Evolutionary conservation across 2,329 filamentous ascomycete genomes (phyloP).

Genomic region (Hymenoscyphus fructigenus): DNA sequence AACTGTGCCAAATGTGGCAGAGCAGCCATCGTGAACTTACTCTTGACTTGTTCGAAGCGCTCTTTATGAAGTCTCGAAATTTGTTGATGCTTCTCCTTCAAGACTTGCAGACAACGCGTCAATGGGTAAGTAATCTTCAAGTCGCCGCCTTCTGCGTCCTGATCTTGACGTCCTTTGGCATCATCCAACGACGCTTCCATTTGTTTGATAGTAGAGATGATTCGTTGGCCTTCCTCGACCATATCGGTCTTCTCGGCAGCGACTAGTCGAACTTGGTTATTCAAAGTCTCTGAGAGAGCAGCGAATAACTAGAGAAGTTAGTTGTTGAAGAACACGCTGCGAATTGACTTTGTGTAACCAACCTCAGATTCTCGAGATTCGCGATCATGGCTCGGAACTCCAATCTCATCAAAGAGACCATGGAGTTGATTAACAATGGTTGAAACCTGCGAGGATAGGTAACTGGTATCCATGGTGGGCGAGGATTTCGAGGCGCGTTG

Average conservation of each 20-base stretch:
- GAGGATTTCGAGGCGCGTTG: constrained; percentile 15
- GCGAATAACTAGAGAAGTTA: constrained; percentile 69
- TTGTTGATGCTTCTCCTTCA: constrained; percentile 84
- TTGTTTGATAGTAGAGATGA: constrained; percentile 83
- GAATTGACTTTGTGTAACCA: constrained; percentile 35
- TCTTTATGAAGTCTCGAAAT: constrained; percentile 83
- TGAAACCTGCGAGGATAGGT: constrained; percentile 92
- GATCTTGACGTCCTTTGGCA: constrained; percentile 61
- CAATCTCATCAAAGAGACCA: constrained; percentile 95
- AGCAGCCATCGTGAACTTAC: constrained; percentile 51
- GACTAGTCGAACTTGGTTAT: constrained; percentile 84
- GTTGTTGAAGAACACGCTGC: constrained; percentile 27
- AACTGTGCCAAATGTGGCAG: background rate
- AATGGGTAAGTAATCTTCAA: constrained; percentile 82
- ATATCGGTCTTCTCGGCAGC: constrained; percentile 86
- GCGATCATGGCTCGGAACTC: constrained; percentile 89
- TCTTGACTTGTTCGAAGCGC: constrained; percentile 93
- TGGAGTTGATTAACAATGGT: constrained; percentile 91
- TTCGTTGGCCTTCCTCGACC: constrained; percentile 82
- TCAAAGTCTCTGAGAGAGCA: constrained; percentile 86
- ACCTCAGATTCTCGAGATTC: constrained; percentile 89
- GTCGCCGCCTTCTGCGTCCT: constrained; percentile 64
- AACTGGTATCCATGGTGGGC: constrained; percentile 77
- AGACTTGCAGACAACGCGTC: constrained; percentile 69
- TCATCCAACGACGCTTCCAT: constrained; percentile 92